Base-by-base conservation (phyloP, 495 filamentous ascomycete species). In the Aspergillus biplanus region DNA sequence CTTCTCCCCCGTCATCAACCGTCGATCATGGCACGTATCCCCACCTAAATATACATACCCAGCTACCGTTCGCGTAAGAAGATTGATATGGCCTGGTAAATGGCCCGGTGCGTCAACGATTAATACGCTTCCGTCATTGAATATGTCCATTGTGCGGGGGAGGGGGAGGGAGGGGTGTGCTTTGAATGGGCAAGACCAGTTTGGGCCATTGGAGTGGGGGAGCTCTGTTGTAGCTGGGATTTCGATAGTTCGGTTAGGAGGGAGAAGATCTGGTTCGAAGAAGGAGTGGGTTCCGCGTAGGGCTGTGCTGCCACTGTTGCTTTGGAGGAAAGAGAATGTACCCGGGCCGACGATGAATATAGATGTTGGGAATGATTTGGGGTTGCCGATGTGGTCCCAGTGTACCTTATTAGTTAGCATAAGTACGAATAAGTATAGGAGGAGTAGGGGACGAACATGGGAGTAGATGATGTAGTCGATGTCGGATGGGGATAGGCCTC, bases 41-140 rank as follows among this genome's bases (percentile, higher is more conserved):
- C 77, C 81, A 15, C 69, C 80, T 0, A 85, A 70, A 55, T 81
- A 83, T 9, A 82, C 68, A 33, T 69, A 78, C 33, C 52, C n/a
- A 3, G 67, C 58, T 0, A 56, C 66, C 1, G 70, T 50, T 0
- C 75, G 72, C 8, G 66, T 73, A 5, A 85, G 74, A 12, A 83
- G 68, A 59, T 83, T 83, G 39, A 82, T 69, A 59, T 85, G 81
- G 0, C 80, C 80, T 13, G 74, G 71, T 6, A 83, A 59, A 63
- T 85, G 81, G 3, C 81, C 80, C 4, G 82, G 82, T 1, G 74
- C 71, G 59, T 81, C 69, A 12, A 83, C 69, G 7, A 83, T 70
- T 18, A 69, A 69, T 1, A 82, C 31, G 37, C 66, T 70, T 11
- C 67, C 67, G 54, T 83, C 80, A 12, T 61, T 62, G 59, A 82